These are phyloP conservation scores for Prunus persica DNA, from an alignment of 306 rosid genomes.

Conservation along the genomic window DNA sequence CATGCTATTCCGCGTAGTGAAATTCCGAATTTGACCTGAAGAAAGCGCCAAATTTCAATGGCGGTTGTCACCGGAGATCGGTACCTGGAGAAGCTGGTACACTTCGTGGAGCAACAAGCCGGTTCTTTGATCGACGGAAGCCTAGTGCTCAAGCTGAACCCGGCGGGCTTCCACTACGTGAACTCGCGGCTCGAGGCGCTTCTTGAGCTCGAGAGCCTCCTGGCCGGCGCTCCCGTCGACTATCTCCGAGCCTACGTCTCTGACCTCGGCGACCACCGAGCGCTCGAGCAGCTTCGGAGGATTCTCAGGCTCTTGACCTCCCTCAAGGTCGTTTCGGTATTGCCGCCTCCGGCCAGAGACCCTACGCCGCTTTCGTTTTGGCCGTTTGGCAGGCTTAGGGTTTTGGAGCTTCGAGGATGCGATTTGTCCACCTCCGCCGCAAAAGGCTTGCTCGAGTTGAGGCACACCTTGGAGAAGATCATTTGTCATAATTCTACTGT, in stretches of 20 bases:
- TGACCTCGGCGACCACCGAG: constrained; percentile 99
- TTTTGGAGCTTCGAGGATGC: constrained; percentile 89
- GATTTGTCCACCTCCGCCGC: constrained; percentile 96
- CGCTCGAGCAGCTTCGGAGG: constrained; percentile 90
- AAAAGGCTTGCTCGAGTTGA: constrained; percentile 74
- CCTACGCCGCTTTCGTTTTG: constrained; percentile 86
- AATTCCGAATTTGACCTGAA: constrained; percentile 31
- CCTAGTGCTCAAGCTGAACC: constrained; percentile 77
- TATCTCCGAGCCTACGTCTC: constrained; percentile 89
- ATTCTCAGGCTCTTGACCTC: constrained; percentile 80
- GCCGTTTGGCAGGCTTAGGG: constrained; percentile 71
- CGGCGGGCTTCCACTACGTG: constrained; percentile 87
- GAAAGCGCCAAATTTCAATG: constrained; percentile 33
- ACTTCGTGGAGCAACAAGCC: constrained; percentile 70
- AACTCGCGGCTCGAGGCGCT: constrained; percentile 87
- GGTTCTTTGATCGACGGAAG: constrained; percentile 80
- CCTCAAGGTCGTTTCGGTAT: constrained; percentile 79
- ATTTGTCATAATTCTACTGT: constrained; percentile 94
- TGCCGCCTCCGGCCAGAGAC: constrained; percentile 62
- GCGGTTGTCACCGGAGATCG: constrained; percentile 96
- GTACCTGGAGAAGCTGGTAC: constrained; percentile 82
- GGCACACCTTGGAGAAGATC: constrained; percentile 90
- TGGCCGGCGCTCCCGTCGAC: constrained; percentile 86
- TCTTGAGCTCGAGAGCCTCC: constrained; percentile 76
- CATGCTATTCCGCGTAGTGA: constrained; percentile 8